A percentile compares a stretch with the other conserved stretches of the same genome.
These are phyloP conservation scores for Jaltomata sinuosa DNA, from an alignment of 257 asterid species.

Conservation along the genomic window DNA sequence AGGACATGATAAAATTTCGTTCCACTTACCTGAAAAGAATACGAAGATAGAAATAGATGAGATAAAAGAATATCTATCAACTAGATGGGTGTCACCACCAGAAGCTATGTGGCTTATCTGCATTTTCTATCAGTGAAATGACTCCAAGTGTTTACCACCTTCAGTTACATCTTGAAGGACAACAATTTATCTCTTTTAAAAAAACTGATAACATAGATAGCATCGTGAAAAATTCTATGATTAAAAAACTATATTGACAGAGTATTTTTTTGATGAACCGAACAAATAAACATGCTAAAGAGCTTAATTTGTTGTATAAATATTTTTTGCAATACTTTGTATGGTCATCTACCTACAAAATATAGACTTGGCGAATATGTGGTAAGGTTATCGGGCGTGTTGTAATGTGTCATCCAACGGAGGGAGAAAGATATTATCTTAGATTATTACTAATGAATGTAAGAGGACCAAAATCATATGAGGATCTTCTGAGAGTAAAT, in stretches of 20 bases:
- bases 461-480: neutral
- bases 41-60: neutral
- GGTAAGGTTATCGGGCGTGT: neutral
- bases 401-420: neutral
- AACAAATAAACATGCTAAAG: neutral
- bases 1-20: neutral
- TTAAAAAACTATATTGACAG: neutral
- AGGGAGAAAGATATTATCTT: neutral
- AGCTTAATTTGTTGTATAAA: no score
- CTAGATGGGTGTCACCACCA: neutral
- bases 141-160: neutral
- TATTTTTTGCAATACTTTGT: neutral
- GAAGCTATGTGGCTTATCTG: neutral
- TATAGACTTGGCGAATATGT: neutral
- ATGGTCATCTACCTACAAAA: neutral
- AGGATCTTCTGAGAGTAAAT: neutral
- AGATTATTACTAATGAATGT: neutral
- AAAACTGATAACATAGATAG: no score
- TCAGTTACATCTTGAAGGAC: no score
- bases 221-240: neutral
- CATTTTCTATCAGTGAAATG: no score
- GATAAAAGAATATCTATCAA: no score
- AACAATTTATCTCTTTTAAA: neutral
- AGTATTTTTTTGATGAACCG: no score
- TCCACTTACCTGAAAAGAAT: neutral